phyloP scores from a whole-genome alignment of 306 rosid species.

The Psophocarpus tetragonolobus region DNA sequence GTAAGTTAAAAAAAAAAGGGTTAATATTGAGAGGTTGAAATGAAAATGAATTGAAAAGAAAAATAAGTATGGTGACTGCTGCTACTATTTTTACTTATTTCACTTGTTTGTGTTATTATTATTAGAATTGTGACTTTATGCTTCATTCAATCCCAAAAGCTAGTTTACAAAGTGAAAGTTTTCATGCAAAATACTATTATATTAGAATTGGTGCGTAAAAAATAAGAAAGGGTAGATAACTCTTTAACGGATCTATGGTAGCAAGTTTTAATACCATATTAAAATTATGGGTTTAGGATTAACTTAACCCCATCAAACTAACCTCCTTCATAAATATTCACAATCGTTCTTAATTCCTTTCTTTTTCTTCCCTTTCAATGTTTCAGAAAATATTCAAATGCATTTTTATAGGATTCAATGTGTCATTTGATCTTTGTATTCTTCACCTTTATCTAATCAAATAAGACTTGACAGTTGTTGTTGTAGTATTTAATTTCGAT shows the following conservation, averaged over 20 bases:
- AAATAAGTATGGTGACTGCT: not conserved
- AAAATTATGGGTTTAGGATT: no score
- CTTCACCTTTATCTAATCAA: not conserved
- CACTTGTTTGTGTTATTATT: not conserved
- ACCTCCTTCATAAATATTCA: no score
- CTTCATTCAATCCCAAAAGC: no score
- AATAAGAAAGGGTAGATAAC: no score
- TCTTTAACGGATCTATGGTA: no score
- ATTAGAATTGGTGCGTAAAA: no score
- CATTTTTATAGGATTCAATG: not conserved
- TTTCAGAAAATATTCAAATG: conserved; percentile 20
- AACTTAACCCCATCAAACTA: no score
- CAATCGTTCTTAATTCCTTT: not conserved
- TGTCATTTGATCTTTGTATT: not conserved
- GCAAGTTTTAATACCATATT: no score
- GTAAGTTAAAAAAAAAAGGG: not conserved
- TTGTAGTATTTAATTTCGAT: not conserved
- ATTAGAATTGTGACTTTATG: no score
- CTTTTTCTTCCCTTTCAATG: conserved; percentile 8
- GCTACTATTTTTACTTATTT: not conserved
- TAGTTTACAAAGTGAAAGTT: no score
- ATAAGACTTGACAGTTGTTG: not conserved
- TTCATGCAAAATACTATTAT: no score
- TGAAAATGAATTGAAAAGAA: not conserved
- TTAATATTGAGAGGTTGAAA: not conserved